Conservation (phyloP, 495 filamentous ascomycete species). For the Poronia punctata region DNA sequence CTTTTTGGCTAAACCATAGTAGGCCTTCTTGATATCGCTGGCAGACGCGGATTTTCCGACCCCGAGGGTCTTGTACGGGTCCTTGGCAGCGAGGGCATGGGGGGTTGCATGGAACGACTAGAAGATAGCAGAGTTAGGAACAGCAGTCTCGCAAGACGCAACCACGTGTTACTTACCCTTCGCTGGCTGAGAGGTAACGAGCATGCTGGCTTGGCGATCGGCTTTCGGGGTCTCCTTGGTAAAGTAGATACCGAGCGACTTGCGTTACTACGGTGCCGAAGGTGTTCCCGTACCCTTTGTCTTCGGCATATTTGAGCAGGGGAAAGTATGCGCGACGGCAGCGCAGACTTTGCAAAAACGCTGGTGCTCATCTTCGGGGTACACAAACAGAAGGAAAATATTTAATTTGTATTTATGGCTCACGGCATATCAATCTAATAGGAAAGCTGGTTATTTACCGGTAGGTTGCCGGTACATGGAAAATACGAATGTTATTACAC, state of each 20-base stretch:
- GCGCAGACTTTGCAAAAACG: constrained; percentile 44
- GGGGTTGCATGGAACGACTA: constrained; percentile 75
- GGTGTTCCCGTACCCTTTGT: constrained; percentile 29
- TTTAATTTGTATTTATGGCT: background rate
- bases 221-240: constrained; percentile 8
- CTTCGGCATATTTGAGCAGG: constrained; percentile 41
- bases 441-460: background rate
- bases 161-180: constrained; percentile 17
- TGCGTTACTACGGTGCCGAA: constrained; percentile 22
- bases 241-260: constrained; percentile 21
- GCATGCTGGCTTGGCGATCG: background rate
- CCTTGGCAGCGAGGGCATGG: constrained; percentile 50
- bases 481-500: too few relatives aligned
- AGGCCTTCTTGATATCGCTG: constrained; percentile 93
- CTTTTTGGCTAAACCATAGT: constrained; percentile 97
- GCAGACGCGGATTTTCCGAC: constrained; percentile 72
- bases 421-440: background rate
- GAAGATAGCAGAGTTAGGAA: constrained; percentile 7
- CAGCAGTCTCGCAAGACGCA: background rate
- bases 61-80: constrained; percentile 85
- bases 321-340: constrained; percentile 43
- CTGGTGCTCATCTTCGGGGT: constrained; percentile 41
- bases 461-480: too few relatives aligned
- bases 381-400: constrained; percentile 3
- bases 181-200: constrained; percentile 7